Evolutionary conservation across 257 asterid genomes (phyloP).

Genomic region (Oldenlandia corymbosa): DNA sequence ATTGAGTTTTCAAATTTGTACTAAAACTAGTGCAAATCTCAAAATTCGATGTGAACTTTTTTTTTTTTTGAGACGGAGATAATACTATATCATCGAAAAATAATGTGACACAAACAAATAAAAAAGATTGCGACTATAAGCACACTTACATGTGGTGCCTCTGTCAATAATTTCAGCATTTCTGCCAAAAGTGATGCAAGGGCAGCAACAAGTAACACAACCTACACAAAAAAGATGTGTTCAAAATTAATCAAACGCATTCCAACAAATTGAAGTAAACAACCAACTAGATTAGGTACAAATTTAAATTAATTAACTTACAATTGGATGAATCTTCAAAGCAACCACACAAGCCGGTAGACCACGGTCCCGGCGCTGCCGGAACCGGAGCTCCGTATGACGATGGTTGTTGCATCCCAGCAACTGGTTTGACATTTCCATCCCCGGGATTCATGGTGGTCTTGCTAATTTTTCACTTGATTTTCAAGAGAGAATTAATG

Average conservation of each 20-base stretch:
- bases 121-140: no score
- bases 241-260: neutral
- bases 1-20: no score
- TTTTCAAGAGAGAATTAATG: no score
- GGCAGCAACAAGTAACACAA: constrained; percentile 28
- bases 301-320: no score
- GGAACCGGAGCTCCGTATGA: constrained; percentile 11
- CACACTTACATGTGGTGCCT: constrained; percentile 27
- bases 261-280: neutral
- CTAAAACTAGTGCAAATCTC: no score
- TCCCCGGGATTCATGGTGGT: neutral
- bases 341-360: constrained; percentile 24
- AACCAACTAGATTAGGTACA: no score
- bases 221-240: constrained; percentile 11
- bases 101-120: no score
- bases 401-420: neutral
- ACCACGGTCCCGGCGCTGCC: constrained; percentile 18
- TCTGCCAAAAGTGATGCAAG: constrained; percentile 31
- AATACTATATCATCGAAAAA: no score
- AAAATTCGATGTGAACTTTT: no score
- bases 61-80: no score
- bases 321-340: constrained; percentile 28
- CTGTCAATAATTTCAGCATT: constrained; percentile 29
- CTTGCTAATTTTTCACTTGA: neutral
- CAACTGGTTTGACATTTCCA: constrained; percentile 4